These are phyloP conservation scores for Crithidia expoeki DNA, from an alignment of 208 protist genomes.

Conservation along the genomic window DNA sequence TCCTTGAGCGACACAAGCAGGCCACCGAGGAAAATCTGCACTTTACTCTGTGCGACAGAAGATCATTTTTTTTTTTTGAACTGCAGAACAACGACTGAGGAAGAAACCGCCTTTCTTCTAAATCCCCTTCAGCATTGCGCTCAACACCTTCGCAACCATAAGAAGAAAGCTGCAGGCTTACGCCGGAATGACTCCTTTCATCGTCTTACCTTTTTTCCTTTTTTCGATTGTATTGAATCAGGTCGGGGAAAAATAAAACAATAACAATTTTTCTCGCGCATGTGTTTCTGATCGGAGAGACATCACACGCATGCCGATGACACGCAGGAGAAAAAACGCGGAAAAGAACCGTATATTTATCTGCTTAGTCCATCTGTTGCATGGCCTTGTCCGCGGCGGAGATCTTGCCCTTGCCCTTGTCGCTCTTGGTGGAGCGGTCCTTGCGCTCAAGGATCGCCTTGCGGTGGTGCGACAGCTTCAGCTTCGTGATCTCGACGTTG, in stretches of 20 bases:
- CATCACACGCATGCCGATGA: slow-evolving; percentile 1
- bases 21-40: too few relatives aligned
- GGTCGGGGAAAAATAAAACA: slow-evolving; percentile 10
- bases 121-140: too few relatives aligned
- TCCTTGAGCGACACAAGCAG: too few relatives aligned
- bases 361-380: slow-evolving; percentile 92
- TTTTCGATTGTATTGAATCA: not conserved
- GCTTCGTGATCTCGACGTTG: slow-evolving; percentile 99
- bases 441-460: slow-evolving; percentile 96
- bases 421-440: slow-evolving; percentile 85
- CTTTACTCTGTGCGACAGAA: too few relatives aligned
- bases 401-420: slow-evolving; percentile 94
- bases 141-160: too few relatives aligned
- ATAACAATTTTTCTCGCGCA: slow-evolving; percentile 4
- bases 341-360: not conserved
- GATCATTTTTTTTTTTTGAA: too few relatives aligned
- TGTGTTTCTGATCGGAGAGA: slow-evolving; percentile 23
- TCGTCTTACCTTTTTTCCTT: slow-evolving; percentile 2
- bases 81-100: too few relatives aligned
- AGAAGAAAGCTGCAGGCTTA: too few relatives aligned
- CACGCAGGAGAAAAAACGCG: slow-evolving; percentile 15
- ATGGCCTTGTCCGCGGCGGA: slow-evolving; percentile 91
- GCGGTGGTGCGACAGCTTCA: slow-evolving; percentile 99
- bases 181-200: too few relatives aligned
- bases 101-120: too few relatives aligned